Percentiles rank a stretch among this genome's conserved stretches.
Evolutionary conservation across 371 early-diverging fungal genomes (phyloP).

Genomic region (Mortierella sp.): DNA sequence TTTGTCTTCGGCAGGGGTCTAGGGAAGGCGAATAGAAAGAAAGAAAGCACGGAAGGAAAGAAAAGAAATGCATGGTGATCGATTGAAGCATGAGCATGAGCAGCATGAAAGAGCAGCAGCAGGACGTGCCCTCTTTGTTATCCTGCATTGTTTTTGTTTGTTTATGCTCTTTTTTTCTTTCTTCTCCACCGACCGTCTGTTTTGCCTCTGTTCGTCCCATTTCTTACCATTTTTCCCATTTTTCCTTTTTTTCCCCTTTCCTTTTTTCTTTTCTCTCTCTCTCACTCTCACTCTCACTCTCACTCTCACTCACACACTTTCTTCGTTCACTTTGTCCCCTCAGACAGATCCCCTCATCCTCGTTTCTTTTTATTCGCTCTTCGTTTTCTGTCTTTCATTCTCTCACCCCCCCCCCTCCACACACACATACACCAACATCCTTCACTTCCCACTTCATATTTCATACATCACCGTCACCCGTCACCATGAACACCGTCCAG

Average conservation of each 20-base stretch:
- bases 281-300: neutral
- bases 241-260: neutral
- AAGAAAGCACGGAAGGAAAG: neutral
- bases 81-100: neutral
- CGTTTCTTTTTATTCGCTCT: neutral
- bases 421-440: neutral
- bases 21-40: neutral
- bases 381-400: neutral
- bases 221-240: neutral
- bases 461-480: no score
- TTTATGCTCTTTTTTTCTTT: neutral
- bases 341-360: constrained; percentile 8
- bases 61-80: neutral
- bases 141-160: neutral
- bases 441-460: neutral
- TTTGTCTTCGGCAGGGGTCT: neutral
- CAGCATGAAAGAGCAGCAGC: neutral
- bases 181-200: neutral
- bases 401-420: neutral
- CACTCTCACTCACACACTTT: neutral
- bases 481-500: constrained; percentile 31
- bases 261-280: neutral
- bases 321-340: neutral
- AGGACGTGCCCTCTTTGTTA: neutral
- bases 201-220: neutral